Conservation (phyloP, 106 monocot species). For the Apostasia shenzhenica region DNA sequence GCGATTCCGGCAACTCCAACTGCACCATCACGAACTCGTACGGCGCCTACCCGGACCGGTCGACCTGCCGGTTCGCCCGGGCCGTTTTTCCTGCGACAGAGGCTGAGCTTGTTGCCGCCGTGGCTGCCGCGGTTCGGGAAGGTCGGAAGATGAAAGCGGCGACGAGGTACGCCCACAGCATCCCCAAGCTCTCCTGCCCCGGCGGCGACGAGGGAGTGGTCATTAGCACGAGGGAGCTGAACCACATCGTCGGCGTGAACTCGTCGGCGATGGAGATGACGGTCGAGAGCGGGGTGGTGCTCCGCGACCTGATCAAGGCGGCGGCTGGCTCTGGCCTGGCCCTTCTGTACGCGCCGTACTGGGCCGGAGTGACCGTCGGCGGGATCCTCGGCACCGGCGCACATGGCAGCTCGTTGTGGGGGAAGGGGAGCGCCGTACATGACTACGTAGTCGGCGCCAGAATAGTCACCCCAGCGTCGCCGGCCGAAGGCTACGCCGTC, state of each 20-base stretch:
- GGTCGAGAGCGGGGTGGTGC: conserved; percentile 26
- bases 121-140: conserved; percentile 19
- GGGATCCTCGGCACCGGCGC: conserved; percentile 45
- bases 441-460: conserved; percentile 40
- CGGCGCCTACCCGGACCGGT: conserved; percentile 38
- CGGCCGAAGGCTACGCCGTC: conserved; percentile 20
- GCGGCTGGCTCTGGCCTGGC: conserved; percentile 31
- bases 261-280: conserved; percentile 13
- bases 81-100: conserved; percentile 29
- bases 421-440: conserved; percentile 45
- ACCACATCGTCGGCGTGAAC: conserved; percentile 21
- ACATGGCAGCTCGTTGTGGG: conserved; percentile 51
- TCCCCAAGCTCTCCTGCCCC: conserved; percentile 56
- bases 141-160: conserved; percentile 39
- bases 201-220: conserved; percentile 27
- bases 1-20: conserved; percentile 13
- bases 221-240: conserved; percentile 36
- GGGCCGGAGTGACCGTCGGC: conserved; percentile 44
- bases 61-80: conserved; percentile 18
- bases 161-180: conserved; percentile 38
- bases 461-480: conserved; percentile 20
- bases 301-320: conserved; percentile 23
- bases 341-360: conserved; percentile 31
- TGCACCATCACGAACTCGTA: conserved; percentile 52
- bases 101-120: conserved; percentile 22